Evolutionary conservation across 176 grass and related monocot species (phyloP).

Genomic region (Musa schizocarpa): DNA sequence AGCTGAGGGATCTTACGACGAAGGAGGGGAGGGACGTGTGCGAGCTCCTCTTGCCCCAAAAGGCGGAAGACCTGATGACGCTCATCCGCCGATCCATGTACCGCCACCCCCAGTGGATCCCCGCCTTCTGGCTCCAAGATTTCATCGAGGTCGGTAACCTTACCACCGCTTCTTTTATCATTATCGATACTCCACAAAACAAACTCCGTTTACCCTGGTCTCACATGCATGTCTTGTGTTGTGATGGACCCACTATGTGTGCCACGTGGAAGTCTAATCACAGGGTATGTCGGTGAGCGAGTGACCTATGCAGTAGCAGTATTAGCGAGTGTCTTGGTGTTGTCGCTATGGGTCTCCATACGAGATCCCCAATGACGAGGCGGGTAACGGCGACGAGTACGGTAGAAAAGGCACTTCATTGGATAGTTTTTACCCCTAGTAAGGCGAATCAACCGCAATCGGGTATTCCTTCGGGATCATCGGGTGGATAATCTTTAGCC

Average conservation of each 20-base stretch:
- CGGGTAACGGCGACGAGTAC: not conserved
- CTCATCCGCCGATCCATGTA: slow-evolving; percentile 73
- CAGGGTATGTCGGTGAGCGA: too few relatives aligned
- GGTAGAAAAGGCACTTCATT: not conserved
- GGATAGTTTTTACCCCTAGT: not conserved
- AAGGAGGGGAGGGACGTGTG: slow-evolving; percentile 46
- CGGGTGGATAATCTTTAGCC: not conserved
- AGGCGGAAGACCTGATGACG: slow-evolving; percentile 44
- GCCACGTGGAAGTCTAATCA: too few relatives aligned
- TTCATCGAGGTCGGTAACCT: slow-evolving; percentile 57
- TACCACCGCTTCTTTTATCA: not conserved
- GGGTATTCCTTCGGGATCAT: not conserved
- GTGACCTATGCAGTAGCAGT: too few relatives aligned
- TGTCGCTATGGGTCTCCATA: not conserved
- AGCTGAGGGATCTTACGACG: slow-evolving; percentile 33
- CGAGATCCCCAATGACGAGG: not conserved
- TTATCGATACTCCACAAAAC: not conserved
- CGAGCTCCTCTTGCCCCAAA: slow-evolving; percentile 54
- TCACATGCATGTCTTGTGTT: not conserved
- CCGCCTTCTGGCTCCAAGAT: slow-evolving; percentile 65
- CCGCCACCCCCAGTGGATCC: slow-evolving; percentile 64
- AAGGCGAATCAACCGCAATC: not conserved
- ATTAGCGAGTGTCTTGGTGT: not conserved
- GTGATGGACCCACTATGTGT: too few relatives aligned
- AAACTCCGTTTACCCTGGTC: not conserved